Conservation (phyloP, 768 basidiomycete genomes). For the Panellus pusillus region DNA sequence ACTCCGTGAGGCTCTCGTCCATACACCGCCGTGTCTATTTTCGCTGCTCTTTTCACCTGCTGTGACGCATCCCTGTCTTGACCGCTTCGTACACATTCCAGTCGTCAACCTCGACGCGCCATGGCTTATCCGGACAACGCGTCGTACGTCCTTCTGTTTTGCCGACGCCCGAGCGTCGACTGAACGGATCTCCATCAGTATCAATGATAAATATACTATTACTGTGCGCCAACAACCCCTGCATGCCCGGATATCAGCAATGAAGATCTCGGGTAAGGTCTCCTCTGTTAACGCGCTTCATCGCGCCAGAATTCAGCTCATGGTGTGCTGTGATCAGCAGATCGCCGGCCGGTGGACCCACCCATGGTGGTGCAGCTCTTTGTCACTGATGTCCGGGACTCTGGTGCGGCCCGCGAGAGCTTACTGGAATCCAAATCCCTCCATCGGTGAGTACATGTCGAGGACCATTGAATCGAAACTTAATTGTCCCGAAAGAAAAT, state of each 20-base stretch:
- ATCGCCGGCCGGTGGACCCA: slow-evolving; percentile 23
- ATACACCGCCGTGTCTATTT: slow-evolving; percentile 3
- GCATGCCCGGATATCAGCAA: slow-evolving; percentile 23
- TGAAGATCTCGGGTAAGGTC: slow-evolving; percentile 21
- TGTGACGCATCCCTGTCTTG: background rate
- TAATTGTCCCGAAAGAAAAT: background rate
- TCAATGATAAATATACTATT: slow-evolving; percentile 7
- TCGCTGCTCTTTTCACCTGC: slow-evolving; percentile 7
- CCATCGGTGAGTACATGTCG: background rate
- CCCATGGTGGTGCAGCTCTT: slow-evolving; percentile 19
- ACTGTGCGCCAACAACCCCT: slow-evolving; percentile 19
- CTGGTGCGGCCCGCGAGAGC: background rate
- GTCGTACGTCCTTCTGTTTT: slow-evolving; percentile 1
- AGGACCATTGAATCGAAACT: background rate
- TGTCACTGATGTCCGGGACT: slow-evolving; percentile 14
- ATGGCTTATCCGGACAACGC: slow-evolving; percentile 1
- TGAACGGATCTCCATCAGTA: background rate
- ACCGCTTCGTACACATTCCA: background rate
- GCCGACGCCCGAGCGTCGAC: background rate
- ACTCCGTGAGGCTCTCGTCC: slow-evolving; percentile 9
- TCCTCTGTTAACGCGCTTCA: background rate
- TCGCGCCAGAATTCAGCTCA: slow-evolving; percentile 1
- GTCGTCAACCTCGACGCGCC: background rate
- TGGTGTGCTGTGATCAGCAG: slow-evolving; percentile 13
- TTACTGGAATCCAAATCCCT: background rate